These are phyloP conservation scores for Amylocarpus encephaloides DNA, from an alignment of 2,329 filamentous ascomycete genomes.

Conservation along the genomic window DNA sequence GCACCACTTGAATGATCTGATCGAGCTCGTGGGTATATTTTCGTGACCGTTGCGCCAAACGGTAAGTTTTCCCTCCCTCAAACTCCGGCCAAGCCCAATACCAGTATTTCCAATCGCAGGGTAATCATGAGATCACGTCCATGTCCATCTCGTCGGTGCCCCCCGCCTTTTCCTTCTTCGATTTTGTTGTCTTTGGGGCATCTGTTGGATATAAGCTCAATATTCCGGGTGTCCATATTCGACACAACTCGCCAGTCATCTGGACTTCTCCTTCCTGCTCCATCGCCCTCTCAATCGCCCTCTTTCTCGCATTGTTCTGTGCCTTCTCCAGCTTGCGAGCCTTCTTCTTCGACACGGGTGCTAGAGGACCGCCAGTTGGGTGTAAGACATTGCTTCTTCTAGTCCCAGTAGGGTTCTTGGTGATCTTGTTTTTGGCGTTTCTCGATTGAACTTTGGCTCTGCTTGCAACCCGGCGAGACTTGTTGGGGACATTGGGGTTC, in stretches of 20 bases:
- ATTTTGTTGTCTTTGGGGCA: conserved; percentile 25
- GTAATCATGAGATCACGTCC: conserved; percentile 13
- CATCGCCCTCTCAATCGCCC: conserved; percentile 30
- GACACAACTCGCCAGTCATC: conserved; percentile 28
- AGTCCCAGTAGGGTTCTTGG: conserved; percentile 30
- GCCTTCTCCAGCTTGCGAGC: conserved; percentile 31
- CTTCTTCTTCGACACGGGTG: conserved; percentile 31
- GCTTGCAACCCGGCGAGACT: conserved; percentile 27
- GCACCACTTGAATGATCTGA: no score
- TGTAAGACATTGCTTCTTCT: conserved; percentile 26
- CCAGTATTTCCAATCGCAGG: neutral
- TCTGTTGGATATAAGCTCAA: conserved; percentile 16
- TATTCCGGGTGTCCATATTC: neutral
- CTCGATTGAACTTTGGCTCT: conserved; percentile 29
- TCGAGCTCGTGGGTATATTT: neutral
- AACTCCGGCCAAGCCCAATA: neutral
- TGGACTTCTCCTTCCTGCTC: conserved; percentile 28
- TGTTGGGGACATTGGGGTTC: conserved; percentile 32
- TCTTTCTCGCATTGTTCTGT: conserved; percentile 27
- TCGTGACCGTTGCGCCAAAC: neutral
- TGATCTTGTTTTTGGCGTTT: conserved; percentile 24
- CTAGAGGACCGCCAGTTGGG: conserved; percentile 29
- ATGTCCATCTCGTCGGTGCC: conserved; percentile 21
- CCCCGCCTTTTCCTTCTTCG: conserved; percentile 7
- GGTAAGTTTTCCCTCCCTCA: neutral